Conservation (phyloP, 441 rosid genomes). For the Gossypium davidsonii region DNA sequence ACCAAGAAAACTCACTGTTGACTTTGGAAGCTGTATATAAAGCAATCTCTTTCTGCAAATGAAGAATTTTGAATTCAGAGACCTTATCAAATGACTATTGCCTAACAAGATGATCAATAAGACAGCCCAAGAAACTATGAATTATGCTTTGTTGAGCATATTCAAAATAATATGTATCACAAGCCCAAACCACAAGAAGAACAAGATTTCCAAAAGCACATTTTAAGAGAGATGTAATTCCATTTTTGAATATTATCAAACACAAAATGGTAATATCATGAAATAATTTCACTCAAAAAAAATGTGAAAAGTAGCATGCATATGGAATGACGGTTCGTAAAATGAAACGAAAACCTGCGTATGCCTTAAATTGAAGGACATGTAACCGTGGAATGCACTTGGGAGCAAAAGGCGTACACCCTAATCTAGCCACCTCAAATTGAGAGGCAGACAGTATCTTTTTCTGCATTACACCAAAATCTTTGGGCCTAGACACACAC, state of each 20-base stretch:
- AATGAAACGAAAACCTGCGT: background rate
- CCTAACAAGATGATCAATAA: constrained; percentile 3
- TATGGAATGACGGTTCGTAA: background rate
- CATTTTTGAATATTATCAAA: constrained; percentile 1
- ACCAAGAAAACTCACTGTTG: constrained; percentile 78
- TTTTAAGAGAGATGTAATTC: background rate
- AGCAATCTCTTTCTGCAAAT: constrained; percentile 92
- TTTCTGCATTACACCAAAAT: background rate
- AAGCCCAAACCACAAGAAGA: background rate
- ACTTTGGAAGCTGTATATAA: constrained; percentile 85
- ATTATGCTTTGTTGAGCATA: background rate
- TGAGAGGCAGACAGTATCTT: background rate
- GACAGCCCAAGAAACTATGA: background rate
- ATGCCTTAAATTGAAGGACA: background rate
- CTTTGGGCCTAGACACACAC: background rate
- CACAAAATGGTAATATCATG: background rate
- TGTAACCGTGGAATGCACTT: background rate
- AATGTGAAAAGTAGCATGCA: background rate
- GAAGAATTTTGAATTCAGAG: constrained; percentile 15
- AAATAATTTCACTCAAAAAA: background rate
- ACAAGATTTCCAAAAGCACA: background rate
- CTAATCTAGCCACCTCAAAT: background rate
- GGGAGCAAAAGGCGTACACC: background rate
- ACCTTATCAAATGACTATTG: background rate
- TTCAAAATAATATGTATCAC: background rate